Base-by-base conservation (phyloP, 768 basidiomycete genomes). In the Gloeophyllum trabeum region DNA sequence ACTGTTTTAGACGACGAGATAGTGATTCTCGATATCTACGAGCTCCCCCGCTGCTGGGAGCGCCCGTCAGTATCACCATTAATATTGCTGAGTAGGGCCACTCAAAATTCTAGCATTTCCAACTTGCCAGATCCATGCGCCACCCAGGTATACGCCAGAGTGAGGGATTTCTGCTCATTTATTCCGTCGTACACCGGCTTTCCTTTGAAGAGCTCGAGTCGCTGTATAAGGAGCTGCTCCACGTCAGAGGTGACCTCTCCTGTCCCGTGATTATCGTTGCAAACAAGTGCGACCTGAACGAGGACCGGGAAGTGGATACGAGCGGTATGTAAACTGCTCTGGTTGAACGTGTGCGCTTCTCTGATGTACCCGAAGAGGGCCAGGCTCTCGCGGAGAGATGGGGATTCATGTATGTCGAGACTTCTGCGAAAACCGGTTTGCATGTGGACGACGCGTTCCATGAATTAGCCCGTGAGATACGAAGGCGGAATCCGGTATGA, bases 81-180 rank as follows among this genome's bases (percentile, higher is more conserved):
- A 18, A 22, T 13, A 39, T 21, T n/a, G n/a, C n/a, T n/a, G n/a
- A n/a, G n/a, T n/a, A n/a, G n/a, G n/a, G n/a, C n/a, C n/a, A 23
- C 10, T 37, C 6, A 6, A 35, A 14, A 20, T 12, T 14, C 12
- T 28, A 18, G 7, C 7, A 6, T 19, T 10, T 10, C 28, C 10
- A 10, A 10, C 28, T 32, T 16, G 28, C 28, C 57, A 93, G 90
- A 44, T 94, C 94, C 19, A 97, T 98, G 94, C 82, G 94, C 37
- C 94, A 98, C 57, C 94, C 97, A 56, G 96, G 97, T 67, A 98
- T 97, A 92, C 80, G 92, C 41, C 91, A 91, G 21, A 94, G 94
- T 46, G 93, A 98, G 62, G 94, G 93, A 7, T 98, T 98, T 71
- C 75, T 98, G 34, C 79, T 98, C 48, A 91, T 97, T 44, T 98